phyloP scores from a whole-genome alignment of 192 early-diverging fungal species.

The Podila clonocystis region DNA sequence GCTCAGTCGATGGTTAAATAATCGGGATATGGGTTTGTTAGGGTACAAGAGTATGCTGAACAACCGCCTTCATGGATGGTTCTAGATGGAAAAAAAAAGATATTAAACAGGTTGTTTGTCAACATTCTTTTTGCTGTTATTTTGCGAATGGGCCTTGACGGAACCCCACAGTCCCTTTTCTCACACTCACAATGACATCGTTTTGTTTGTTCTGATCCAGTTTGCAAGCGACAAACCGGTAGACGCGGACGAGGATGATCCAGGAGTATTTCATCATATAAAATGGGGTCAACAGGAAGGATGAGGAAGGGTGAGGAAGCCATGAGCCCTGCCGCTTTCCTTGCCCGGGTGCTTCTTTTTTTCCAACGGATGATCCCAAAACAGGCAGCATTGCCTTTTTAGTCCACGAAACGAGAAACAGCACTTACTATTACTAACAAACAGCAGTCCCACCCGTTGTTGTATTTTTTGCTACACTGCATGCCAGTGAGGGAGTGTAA shows the following conservation, averaged over 20 bases:
- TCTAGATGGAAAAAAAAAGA: neutral
- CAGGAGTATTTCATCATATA: neutral
- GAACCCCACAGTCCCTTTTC: neutral
- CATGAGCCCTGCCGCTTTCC: too few species aligned
- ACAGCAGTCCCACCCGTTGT: too few species aligned
- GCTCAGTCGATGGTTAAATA: too few species aligned
- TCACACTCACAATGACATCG: neutral
- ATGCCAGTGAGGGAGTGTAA: too few species aligned
- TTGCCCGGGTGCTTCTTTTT: too few species aligned
- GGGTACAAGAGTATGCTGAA: neutral
- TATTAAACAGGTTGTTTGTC: neutral
- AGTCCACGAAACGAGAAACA: neutral
- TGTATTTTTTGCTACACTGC: too few species aligned
- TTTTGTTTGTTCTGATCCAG: neutral
- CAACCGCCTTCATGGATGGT: neutral
- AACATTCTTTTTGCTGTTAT: neutral
- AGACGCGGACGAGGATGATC: neutral
- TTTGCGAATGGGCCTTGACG: neutral
- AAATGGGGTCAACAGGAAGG: neutral
- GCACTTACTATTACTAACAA: too few species aligned
- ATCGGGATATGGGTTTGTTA: too few species aligned
- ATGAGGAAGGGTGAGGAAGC: neutral
- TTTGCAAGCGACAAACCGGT: neutral
- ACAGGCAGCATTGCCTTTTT: neutral
- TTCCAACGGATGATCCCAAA: constrained; percentile 1